A percentile compares a stretch with the other conserved stretches of the same genome.
These are phyloP conservation scores for Claviceps sp. DNA, from an alignment of 2,329 filamentous ascomycete genomes.

Conservation along the genomic window DNA sequence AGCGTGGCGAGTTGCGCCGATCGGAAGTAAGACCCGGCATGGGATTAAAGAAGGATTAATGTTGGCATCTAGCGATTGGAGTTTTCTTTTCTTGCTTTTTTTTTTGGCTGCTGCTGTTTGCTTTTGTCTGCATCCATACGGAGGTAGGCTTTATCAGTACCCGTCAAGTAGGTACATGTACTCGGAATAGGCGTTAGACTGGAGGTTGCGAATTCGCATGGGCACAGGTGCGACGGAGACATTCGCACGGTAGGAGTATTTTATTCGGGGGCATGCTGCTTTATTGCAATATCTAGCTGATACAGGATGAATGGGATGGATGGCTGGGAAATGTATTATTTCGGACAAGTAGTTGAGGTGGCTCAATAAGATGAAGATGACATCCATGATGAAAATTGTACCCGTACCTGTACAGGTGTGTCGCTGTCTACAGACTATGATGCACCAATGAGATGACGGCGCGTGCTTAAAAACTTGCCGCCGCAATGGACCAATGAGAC, in stretches of 20 bases:
- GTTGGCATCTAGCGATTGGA: slow-evolving; percentile 25
- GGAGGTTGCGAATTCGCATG: neutral
- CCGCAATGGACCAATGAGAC: no score
- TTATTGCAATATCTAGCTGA: slow-evolving; percentile 5
- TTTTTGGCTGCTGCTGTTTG: slow-evolving; percentile 1
- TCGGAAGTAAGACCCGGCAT: neutral
- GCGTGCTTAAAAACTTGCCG: no score
- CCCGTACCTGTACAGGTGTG: no score
- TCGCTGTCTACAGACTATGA: no score
- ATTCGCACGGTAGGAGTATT: slow-evolving; percentile 1
- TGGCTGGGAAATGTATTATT: neutral
- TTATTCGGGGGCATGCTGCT: slow-evolving; percentile 4
- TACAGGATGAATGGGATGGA: neutral
- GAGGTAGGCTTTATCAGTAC: slow-evolving; percentile 3
- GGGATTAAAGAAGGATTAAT: neutral
- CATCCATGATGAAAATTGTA: no score
- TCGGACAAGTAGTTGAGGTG: neutral
- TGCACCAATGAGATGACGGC: no score
- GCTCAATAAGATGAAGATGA: neutral
- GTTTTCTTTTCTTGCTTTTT: slow-evolving; percentile 15
- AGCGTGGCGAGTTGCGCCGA: no score
- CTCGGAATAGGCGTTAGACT: neutral
- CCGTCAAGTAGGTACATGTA: no score
- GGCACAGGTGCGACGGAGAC: neutral
- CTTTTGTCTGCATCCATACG: slow-evolving; percentile 10